A percentile compares a stretch with the other conserved stretches of the same genome.
Conservation (phyloP, 306 rosid genomes). For the Lathyrus tuberosus region DNA sequence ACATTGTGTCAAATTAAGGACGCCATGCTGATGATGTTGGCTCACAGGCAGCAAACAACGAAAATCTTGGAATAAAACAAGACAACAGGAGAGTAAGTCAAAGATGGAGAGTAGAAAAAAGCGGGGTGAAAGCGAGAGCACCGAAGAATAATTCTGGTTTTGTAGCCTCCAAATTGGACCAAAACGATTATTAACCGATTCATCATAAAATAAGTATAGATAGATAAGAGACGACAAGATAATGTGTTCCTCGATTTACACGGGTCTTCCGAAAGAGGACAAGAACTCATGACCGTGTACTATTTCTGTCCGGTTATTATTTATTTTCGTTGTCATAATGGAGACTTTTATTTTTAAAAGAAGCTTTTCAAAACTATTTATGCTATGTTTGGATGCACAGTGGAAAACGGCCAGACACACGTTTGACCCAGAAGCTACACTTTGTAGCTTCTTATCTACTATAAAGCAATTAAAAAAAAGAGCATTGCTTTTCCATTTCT, state of each 20-base stretch:
- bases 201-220: neutral
- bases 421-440: too few relatives aligned
- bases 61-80: slow-evolving; percentile 10
- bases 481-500: too few relatives aligned
- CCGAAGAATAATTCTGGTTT: neutral
- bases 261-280: neutral
- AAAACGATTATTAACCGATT: neutral
- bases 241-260: neutral
- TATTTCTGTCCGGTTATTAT: too few relatives aligned
- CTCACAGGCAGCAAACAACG: slow-evolving; percentile 12
- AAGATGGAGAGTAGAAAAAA: neutral
- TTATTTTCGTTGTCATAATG: too few relatives aligned
- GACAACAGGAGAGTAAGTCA: neutral
- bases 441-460: too few relatives aligned
- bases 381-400: too few relatives aligned
- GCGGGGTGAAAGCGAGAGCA: neutral
- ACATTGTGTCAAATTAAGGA: neutral
- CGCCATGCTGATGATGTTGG: slow-evolving; percentile 23
- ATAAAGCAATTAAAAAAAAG: too few relatives aligned
- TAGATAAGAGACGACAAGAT: neutral
- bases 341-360: too few relatives aligned
- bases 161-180: slow-evolving; percentile 36
- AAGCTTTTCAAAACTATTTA: too few relatives aligned
- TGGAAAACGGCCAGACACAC: too few relatives aligned
- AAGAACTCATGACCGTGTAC: neutral